phyloP scores from a whole-genome alignment of 1,284 basidiomycete genomes.

The Cutaneotrichosporon sp. region DNA sequence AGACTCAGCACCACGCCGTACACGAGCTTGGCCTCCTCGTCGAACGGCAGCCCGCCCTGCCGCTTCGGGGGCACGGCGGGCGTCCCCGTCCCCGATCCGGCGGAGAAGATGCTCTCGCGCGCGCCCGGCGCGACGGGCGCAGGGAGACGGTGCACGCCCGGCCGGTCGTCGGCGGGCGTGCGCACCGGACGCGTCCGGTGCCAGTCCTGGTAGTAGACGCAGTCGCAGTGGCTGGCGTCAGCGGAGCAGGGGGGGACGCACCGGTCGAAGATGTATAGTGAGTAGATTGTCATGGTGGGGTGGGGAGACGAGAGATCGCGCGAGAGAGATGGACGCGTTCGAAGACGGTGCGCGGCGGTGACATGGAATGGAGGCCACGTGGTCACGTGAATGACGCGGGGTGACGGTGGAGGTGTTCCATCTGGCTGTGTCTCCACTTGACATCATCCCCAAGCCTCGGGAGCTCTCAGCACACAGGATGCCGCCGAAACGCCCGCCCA shows the following conservation, averaged over 20 bases:
- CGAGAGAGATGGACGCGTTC: background rate
- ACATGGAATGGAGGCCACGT: slow-evolving; percentile 1
- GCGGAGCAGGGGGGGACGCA: slow-evolving; percentile 40
- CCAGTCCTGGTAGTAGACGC: slow-evolving; percentile 93
- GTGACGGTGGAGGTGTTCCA: slow-evolving; percentile 1
- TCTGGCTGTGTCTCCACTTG: too few species aligned
- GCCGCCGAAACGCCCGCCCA: slow-evolving; percentile 20
- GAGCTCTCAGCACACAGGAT: too few species aligned
- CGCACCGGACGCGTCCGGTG: slow-evolving; percentile 74
- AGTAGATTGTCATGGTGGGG: slow-evolving; percentile 75
- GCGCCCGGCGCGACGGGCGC: slow-evolving; percentile 33
- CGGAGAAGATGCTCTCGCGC: slow-evolving; percentile 39
- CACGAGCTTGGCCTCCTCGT: slow-evolving; percentile 96
- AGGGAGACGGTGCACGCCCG: slow-evolving; percentile 66
- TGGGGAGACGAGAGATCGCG: background rate
- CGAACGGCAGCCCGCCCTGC: slow-evolving; percentile 68
- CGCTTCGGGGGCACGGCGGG: slow-evolving; percentile 6
- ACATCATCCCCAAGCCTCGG: too few species aligned
- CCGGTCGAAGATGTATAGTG: slow-evolving; percentile 89
- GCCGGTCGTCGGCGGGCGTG: slow-evolving; percentile 63
- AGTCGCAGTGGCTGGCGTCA: slow-evolving; percentile 74
- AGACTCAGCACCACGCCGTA: slow-evolving; percentile 93
- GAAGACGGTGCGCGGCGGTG: too few species aligned
- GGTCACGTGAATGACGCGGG: slow-evolving; percentile 18
- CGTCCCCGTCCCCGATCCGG: slow-evolving; percentile 6